Conservation (phyloP, 2,329 filamentous ascomycete genomes). For the Penicillium polonicum region DNA sequence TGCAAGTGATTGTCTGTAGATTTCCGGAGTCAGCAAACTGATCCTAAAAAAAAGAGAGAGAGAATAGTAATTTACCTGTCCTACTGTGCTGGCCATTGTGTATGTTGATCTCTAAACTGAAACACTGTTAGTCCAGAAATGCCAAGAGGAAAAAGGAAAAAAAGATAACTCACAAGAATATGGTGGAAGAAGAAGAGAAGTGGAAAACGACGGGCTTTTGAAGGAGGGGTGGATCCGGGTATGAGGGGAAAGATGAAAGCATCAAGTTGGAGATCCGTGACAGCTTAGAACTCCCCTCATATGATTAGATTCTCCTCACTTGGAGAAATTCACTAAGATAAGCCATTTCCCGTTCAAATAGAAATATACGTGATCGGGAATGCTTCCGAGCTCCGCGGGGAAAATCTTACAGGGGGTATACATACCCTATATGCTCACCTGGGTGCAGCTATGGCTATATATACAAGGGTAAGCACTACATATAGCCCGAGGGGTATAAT, state of each 20-base stretch:
- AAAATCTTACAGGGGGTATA: neutral
- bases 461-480: neutral
- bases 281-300: slow-evolving; percentile 4
- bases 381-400: slow-evolving; percentile 1
- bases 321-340: neutral
- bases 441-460: too few relatives aligned
- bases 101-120: neutral
- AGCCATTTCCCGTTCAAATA: neutral
- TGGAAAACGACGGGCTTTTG: slow-evolving; percentile 19
- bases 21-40: slow-evolving; percentile 9
- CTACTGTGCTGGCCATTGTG: slow-evolving; percentile 57
- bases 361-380: slow-evolving; percentile 1
- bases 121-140: neutral
- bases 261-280: slow-evolving; percentile 9
- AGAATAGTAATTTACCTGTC: slow-evolving; percentile 47
- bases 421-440: neutral
- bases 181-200: slow-evolving; percentile 17
- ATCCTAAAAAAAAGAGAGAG: neutral
- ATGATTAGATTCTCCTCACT: neutral
- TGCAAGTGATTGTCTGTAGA: slow-evolving; percentile 83
- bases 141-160: neutral
- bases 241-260: slow-evolving; percentile 19
- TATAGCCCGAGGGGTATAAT: neutral
- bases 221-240: slow-evolving; percentile 13
- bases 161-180: slow-evolving; percentile 15